Base-by-base conservation (phyloP, 139 green algal species). In the Coccomyxa sp. region DNA sequence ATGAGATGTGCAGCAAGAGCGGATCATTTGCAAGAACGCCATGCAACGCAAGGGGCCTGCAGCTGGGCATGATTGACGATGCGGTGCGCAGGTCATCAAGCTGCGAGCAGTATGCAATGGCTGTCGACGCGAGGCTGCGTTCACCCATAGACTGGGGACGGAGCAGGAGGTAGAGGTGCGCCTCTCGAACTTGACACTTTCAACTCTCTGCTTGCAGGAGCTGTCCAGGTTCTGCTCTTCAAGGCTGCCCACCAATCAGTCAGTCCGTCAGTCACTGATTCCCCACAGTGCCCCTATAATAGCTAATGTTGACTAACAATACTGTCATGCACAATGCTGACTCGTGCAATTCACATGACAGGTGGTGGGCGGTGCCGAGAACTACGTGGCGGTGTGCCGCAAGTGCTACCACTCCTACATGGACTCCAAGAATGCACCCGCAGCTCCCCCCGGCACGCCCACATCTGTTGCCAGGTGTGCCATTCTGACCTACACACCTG, bases 51-150 rank as follows among this genome's bases (percentile, higher is more conserved):
- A 51, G 3, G 63, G 63, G 4, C 21, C 63, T 71, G 63, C 9
- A 71, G 9, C 9, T 71, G 18, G 18, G 18, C 18, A 25, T 71
- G 63, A 3, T 11, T 71, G 63, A 71, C 63, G 63, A 28, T 21
- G 18, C 18, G 63, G 63, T 71, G 63, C 21, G 63, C 63, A 71
- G 63, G 63, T 71, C 18, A 21, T 71, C 1, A 85, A 85, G 59
- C 59, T 85, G 58, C 81, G 27, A 63, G 82, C 82, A 30, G 58
- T 85, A 13, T 85, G 82, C 59, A 77, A 21, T 25, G 17, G 77
- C 18, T 85, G 82, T 59, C 82, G 77, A 30, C 81, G 31, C 15
- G 59, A 77, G 31, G 82, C 82, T 31, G 78, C 82, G 17, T 85
- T 82, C 82, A 85, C 76, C 31, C 58, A 78, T 13, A 38, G 82